Evolutionary conservation across 1,284 basidiomycete species (phyloP).

Genomic region (Schizophyllum amplum): DNA sequence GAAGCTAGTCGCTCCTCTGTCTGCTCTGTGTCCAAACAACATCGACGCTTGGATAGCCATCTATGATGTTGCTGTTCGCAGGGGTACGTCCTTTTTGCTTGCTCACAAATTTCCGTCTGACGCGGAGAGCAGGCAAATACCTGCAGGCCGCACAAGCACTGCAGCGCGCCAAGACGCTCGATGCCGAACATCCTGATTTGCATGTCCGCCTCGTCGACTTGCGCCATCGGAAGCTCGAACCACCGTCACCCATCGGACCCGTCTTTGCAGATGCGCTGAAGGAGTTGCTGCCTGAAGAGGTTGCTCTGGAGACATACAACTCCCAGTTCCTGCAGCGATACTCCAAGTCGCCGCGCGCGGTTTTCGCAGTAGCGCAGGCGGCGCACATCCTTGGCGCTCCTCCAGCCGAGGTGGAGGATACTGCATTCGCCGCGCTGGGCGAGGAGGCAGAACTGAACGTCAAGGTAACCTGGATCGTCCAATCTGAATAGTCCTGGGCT

Average conservation of each 20-base stretch:
- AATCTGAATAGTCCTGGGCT: background rate
- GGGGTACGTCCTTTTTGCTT: conserved; percentile 42
- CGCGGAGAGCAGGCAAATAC: conserved; percentile 61
- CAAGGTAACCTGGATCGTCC: conserved; percentile 32
- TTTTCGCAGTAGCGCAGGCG: conserved; percentile 57
- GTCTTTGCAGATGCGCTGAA: conserved; percentile 38
- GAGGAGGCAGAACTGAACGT: conserved; percentile 39
- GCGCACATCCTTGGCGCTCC: conserved; percentile 38
- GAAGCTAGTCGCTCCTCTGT: conserved; percentile 67
- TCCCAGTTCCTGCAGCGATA: conserved; percentile 67
- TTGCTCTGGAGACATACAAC: conserved; percentile 61
- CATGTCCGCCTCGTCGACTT: conserved; percentile 70
- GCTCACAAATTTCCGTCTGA: background rate
- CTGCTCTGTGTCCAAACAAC: conserved; percentile 35
- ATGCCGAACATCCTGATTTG: conserved; percentile 56
- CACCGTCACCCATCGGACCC: conserved; percentile 35
- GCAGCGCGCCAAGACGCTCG: conserved; percentile 46
- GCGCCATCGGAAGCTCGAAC: conserved; percentile 33
- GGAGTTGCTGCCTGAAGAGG: conserved; percentile 46
- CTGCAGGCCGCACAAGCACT: conserved; percentile 75
- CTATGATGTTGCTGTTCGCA: conserved; percentile 78
- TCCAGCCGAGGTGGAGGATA: conserved; percentile 48
- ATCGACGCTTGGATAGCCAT: conserved; percentile 68
- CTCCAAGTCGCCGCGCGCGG: conserved; percentile 37
- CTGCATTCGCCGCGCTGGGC: conserved; percentile 44